Base-by-base conservation (phyloP, 2,329 filamentous ascomycete genomes). In the Exophiala mesophila region DNA sequence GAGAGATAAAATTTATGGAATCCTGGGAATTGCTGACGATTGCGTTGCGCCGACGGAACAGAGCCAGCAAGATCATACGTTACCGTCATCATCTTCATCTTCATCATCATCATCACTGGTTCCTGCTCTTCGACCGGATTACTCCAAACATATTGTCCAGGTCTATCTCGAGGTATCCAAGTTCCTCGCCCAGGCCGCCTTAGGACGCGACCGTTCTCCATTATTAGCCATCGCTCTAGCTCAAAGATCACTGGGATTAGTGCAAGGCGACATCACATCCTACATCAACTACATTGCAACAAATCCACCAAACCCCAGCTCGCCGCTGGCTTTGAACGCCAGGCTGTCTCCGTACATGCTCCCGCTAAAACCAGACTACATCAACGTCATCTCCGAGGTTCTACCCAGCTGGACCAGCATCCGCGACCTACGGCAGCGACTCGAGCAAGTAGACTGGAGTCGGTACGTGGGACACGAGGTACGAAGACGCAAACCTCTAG, bases 1-100 rank as follows among this genome's bases (percentile, higher is more conserved):
- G 1, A 44, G 49, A 13, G 55, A 57, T 31, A 49, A 55, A 41
- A 47, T 57, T 37, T 54, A 50, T 39, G 52, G 52, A 16, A 46
- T 56, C 21, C 45, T 56, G 3, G 53, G 52, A 2, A 49, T 56
- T 17, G 52, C 53, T 4, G 42, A 45, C 24, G 53, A 56, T 36
- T 55, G 50, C 26, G 38, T 35, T 18, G 35, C 33, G 15, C 35
- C 34, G 5, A 37, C 36, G 9, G 37, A 39, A 10, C 13, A 26
- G 31, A 15, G 21, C 17, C 15, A 13, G 10, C 23, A 10, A 19
- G 32, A 9, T 15, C n/a, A 5, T 26, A 28, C 10, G 12, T 30
- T 18, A 9, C n/a, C n/a, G n/a, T n/a, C n/a, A n/a, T n/a, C n/a
- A n/a, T n/a, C n/a, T n/a, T n/a, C n/a, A n/a, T n/a, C n/a, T n/a